Evolutionary conservation across 805 yeast genomes (phyloP).

Genomic region (Cyberlindnera mississippiensis): DNA sequence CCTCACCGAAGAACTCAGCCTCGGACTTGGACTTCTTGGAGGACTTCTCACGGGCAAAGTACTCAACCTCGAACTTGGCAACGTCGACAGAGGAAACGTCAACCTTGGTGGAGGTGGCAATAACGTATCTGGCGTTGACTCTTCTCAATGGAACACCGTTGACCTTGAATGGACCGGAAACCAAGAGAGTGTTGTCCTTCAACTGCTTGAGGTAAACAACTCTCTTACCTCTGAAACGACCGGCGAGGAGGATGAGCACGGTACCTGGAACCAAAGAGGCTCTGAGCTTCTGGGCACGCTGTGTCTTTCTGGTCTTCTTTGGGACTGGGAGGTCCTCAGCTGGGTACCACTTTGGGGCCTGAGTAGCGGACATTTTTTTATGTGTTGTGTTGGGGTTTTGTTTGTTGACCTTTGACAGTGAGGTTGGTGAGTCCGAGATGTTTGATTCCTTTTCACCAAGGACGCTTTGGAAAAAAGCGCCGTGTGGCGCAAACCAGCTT

Average conservation of each 20-base stretch:
- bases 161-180: conserved; percentile 98
- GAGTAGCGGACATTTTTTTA: conserved; percentile 15
- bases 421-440: neutral
- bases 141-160: conserved; percentile 99
- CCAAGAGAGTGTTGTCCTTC: conserved; percentile 97
- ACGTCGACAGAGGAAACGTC: conserved; percentile 75
- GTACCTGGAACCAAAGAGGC: conserved; percentile 97
- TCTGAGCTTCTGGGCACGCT: conserved; percentile 92
- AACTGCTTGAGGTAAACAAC: conserved; percentile 95
- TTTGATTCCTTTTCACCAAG: no score
- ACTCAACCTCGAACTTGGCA: conserved; percentile 87
- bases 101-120: conserved; percentile 95
- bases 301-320: conserved; percentile 85
- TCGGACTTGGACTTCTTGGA: conserved; percentile 82
- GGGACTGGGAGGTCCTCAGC: conserved; percentile 86
- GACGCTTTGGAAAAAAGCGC: conserved; percentile 6
- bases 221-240: conserved; percentile 99
- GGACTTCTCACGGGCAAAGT: conserved; percentile 94
- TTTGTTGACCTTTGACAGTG: neutral
- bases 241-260: conserved; percentile 94
- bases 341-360: conserved; percentile 92
- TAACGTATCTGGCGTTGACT: conserved; percentile 97
- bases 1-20: conserved; percentile 85
- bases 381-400: neutral
- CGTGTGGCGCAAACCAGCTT: conserved; percentile 7